A percentile compares a stretch with the other conserved stretches of the same genome.
phyloP scores from a whole-genome alignment of 225 moss, liverwort and hornwort genomes.

The Straminergon stramineum region DNA sequence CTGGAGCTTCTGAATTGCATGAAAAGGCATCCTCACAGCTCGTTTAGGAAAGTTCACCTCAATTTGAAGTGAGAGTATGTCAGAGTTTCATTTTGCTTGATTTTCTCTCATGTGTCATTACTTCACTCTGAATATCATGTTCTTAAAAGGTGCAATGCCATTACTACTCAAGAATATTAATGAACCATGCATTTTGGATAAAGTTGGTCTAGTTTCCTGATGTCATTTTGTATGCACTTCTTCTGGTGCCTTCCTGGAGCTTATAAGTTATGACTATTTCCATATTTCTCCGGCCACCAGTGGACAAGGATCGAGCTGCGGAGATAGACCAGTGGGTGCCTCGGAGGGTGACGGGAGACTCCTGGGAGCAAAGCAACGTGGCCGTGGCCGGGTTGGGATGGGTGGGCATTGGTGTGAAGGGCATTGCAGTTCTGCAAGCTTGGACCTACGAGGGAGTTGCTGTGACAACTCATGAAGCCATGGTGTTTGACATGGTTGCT shows the following conservation, averaged over 20 bases:
- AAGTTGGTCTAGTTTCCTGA: too few relatives aligned
- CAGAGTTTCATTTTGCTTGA: background rate
- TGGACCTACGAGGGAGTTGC: slow-evolving; percentile 94
- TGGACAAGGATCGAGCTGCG: slow-evolving; percentile 68
- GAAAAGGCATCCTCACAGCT: too few relatives aligned
- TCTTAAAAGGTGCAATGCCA: too few relatives aligned
- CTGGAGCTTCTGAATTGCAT: too few relatives aligned
- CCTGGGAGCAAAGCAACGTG: slow-evolving; percentile 79
- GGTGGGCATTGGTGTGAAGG: slow-evolving; percentile 78
- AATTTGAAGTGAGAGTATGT: too few relatives aligned
- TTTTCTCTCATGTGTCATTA: too few relatives aligned
- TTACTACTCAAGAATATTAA: too few relatives aligned
- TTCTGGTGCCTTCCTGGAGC: background rate
- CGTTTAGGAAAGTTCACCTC: too few relatives aligned
- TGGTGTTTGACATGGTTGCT: slow-evolving; percentile 76
- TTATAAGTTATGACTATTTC: background rate
- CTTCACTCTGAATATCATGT: too few relatives aligned
- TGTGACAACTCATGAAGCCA: slow-evolving; percentile 86
- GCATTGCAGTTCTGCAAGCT: slow-evolving; percentile 59
- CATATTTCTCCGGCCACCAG: slow-evolving; percentile 65
- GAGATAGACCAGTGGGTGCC: slow-evolving; percentile 80
- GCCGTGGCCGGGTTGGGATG: slow-evolving; percentile 93
- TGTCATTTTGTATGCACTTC: background rate
- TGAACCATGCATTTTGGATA: too few relatives aligned
- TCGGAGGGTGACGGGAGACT: slow-evolving; percentile 66